phyloP scores from a whole-genome alignment of 2,329 filamentous ascomycete species.

The Phyllosticta citrichinensis region DNA sequence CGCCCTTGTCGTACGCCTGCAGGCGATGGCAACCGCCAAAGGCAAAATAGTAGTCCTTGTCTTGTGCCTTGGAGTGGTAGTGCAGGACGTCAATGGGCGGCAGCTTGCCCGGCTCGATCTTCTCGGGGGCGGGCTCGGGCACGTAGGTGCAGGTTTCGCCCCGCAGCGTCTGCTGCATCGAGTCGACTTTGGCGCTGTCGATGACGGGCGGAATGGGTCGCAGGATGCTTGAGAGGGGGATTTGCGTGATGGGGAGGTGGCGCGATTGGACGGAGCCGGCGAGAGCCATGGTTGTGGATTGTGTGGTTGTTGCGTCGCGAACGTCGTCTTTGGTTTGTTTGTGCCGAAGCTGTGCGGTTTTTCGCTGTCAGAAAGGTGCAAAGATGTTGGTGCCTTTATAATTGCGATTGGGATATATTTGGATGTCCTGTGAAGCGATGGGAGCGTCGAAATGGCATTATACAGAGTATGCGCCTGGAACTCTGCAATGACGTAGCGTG shows the following conservation, averaged over 20 bases:
- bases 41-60: constrained; percentile 10
- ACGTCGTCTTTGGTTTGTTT: neutral
- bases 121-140: constrained; percentile 7
- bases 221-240: constrained; percentile 8
- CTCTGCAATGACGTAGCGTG: constrained; percentile 7
- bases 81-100: constrained; percentile 13
- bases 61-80: constrained; percentile 4
- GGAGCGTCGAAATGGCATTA: neutral
- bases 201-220: constrained; percentile 12
- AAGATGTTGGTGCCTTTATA: neutral
- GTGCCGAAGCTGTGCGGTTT: neutral
- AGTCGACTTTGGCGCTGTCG: constrained; percentile 11
- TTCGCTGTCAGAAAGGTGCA: neutral
- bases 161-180: constrained; percentile 11
- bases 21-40: constrained; percentile 11
- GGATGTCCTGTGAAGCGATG: neutral
- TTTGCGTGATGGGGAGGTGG: constrained; percentile 6
- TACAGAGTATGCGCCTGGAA: neutral
- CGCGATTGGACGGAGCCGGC: constrained; percentile 10
- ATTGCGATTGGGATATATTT: neutral
- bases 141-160: constrained; percentile 8
- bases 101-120: constrained; percentile 9
- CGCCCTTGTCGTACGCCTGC: constrained; percentile 10
- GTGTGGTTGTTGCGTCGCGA: neutral
- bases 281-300: constrained; percentile 5